A percentile compares a stretch with the other conserved stretches of the same genome.
phyloP scores from a whole-genome alignment of 1,284 basidiomycete genomes.

The Cerrena zonata region DNA sequence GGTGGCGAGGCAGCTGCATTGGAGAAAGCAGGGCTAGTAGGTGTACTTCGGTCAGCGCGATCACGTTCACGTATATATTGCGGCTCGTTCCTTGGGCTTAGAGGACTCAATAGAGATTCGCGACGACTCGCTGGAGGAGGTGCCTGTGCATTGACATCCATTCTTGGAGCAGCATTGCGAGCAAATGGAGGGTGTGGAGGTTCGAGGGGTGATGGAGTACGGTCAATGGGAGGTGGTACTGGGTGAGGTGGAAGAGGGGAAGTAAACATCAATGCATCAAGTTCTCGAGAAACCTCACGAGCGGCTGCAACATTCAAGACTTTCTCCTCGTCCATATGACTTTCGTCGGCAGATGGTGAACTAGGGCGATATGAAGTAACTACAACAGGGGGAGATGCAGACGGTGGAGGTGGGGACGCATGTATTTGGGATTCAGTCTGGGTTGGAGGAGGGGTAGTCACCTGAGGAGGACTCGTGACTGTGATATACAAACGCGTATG shows the following conservation, averaged over 20 bases:
- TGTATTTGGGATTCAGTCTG: not conserved
- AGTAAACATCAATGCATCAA: conserved; percentile 50
- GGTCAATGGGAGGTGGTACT: conserved; percentile 41
- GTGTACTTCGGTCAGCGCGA: conserved; percentile 14
- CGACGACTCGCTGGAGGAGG: conserved; percentile 5
- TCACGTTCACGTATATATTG: conserved; percentile 19
- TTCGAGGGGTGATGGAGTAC: conserved; percentile 17
- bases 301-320: conserved; percentile 59
- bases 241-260: conserved; percentile 29
- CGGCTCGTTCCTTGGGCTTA: conserved; percentile 12
- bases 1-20: not conserved
- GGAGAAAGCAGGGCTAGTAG: not conserved
- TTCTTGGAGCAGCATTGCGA: conserved; percentile 18
- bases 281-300: conserved; percentile 57
- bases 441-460: not conserved
- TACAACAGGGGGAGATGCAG: not conserved
- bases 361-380: conserved; percentile 20
- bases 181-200: conserved; percentile 26
- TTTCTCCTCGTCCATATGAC: conserved; percentile 29
- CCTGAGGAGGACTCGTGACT: not conserved
- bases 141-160: conserved; percentile 4
- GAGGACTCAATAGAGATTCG: conserved; percentile 3
- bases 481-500: no score
- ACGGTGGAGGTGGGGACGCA: not conserved
- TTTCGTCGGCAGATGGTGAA: conserved; percentile 22